Conservation (phyloP, 1,139 yeast genomes). For the Tardiomyces blankii region DNA sequence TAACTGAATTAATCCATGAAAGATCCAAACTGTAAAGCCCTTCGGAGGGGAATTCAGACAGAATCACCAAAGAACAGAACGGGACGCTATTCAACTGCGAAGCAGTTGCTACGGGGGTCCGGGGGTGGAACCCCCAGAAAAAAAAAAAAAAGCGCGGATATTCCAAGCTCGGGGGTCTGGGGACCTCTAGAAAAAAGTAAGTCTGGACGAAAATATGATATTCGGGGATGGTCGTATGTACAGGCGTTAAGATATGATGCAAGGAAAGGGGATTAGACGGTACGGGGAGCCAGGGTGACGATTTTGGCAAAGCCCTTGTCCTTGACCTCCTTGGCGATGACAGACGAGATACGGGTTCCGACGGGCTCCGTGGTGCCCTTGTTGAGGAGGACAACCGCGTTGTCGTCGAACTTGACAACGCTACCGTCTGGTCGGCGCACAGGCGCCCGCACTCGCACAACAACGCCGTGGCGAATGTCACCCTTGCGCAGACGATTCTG, state of each 20-base stretch:
- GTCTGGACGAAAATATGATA: too few species aligned
- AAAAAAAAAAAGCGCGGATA: too few species aligned
- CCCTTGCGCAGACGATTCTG: constrained; percentile 71
- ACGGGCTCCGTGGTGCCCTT: constrained; percentile 83
- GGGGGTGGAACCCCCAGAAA: too few species aligned
- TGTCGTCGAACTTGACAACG: constrained; percentile 80
- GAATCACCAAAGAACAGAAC: too few species aligned
- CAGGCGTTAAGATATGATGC: background rate
- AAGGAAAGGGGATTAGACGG: constrained; percentile 33
- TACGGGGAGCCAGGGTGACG: constrained; percentile 84
- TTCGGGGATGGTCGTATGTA: too few species aligned
- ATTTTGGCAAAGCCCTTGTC: constrained; percentile 79
- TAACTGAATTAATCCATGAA: too few species aligned
- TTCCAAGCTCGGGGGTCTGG: too few species aligned
- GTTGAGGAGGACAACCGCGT: constrained; percentile 91
- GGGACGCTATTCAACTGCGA: too few species aligned
- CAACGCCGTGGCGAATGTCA: constrained; percentile 91
- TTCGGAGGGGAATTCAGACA: too few species aligned
- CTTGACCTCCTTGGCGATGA: constrained; percentile 85
- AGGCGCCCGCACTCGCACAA: constrained; percentile 87
- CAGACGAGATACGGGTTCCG: constrained; percentile 87
- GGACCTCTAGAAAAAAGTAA: too few species aligned
- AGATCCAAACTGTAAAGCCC: too few species aligned
- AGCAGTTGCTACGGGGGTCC: too few species aligned
- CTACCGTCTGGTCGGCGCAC: constrained; percentile 82